Conservation (phyloP, 2,329 filamentous ascomycete species). For the Clonostachys byssicola region DNA sequence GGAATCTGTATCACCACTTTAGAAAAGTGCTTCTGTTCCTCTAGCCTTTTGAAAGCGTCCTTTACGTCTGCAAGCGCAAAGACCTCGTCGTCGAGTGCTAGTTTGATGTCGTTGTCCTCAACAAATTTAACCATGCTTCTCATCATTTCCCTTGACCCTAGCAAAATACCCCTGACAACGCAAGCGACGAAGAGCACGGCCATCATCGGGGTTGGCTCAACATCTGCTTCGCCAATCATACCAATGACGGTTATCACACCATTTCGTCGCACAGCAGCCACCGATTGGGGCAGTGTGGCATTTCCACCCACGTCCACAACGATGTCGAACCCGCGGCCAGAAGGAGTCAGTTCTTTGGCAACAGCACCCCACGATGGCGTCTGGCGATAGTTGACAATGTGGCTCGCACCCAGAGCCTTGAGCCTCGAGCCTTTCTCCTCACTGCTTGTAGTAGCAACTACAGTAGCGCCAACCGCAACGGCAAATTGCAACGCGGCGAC, state of each 20-base stretch:
- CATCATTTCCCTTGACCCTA: constrained; percentile 17
- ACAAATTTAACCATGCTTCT: constrained; percentile 19
- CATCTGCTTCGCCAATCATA: constrained; percentile 19
- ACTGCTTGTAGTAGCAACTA: constrained; percentile 57
- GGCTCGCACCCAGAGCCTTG: constrained; percentile 50
- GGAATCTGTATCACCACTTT: constrained; percentile 24
- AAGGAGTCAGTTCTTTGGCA: constrained; percentile 41
- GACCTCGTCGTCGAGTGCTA: constrained; percentile 19
- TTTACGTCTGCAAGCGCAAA: constrained; percentile 22
- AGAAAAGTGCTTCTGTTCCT: constrained; percentile 26
- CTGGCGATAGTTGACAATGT: constrained; percentile 57
- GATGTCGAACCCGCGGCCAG: constrained; percentile 52
- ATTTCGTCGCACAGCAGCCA: constrained; percentile 39
- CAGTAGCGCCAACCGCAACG: constrained; percentile 41
- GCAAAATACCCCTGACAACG: constrained; percentile 18
- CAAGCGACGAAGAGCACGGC: constrained; percentile 14
- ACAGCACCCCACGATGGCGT: constrained; percentile 55
- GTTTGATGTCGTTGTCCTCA: constrained; percentile 20
- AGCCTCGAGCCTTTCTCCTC: constrained; percentile 48
- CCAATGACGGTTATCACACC: constrained; percentile 26
- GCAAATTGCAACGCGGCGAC: constrained; percentile 32
- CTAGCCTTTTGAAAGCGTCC: constrained; percentile 21
- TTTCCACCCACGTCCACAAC: constrained; percentile 64
- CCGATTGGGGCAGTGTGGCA: constrained; percentile 51
- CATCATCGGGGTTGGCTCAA: constrained; percentile 13